Base-by-base conservation (phyloP, 768 basidiomycete genomes). In the Rhodotorula toruloides region DNA sequence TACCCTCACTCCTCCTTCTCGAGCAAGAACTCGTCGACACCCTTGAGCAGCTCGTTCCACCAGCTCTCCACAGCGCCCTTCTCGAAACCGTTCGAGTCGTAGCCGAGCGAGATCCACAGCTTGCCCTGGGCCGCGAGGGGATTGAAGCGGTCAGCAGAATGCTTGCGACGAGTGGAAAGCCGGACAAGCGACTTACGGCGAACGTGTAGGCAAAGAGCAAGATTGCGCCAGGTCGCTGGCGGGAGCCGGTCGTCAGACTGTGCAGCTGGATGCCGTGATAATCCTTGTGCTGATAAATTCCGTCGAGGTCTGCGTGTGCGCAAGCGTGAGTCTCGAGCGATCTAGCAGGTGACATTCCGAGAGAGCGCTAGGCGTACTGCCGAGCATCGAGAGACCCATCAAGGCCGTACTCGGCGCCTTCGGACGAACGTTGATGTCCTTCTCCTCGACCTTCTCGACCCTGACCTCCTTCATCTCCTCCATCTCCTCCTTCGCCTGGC, bases 321-420 rank as follows among this genome's bases (percentile, higher is more conserved):
- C 2, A 16, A 21, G 31, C 1, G 27, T 4, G 37, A 40, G 16
- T 14, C n/a, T 32, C 27, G 32, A 4, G n/a, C 13, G 3, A 2
- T 9, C 11, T 6, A 1, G 40, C 46, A n/a, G 44, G 44, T 25
- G 44, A 12, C 44, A 13, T 17, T 8, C 14, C 16, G 4, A 34
- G 25, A 31, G 5, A 14, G 43, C 2, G 25, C 19, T 9, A 12
- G 22, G 9, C 72, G 31, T 31, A 70, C 72, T 91, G 3, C 90
- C 89, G n/a, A 91, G 81, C 66, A 92, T 81, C 10, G 89, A 91
- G 50, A 90, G 77, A 0, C 89, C 90, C 63, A 90, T 82, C 54
- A 91, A 80, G 16, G 87, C 87, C 2, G 77, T 76, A 2, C 84
- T 85, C 31, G 87, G 85, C 1, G 80, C 78, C 34, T 52, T 57